Evolutionary conservation across 768 basidiomycete species (phyloP).

Genomic region (Leccinum longicurvipes): DNA sequence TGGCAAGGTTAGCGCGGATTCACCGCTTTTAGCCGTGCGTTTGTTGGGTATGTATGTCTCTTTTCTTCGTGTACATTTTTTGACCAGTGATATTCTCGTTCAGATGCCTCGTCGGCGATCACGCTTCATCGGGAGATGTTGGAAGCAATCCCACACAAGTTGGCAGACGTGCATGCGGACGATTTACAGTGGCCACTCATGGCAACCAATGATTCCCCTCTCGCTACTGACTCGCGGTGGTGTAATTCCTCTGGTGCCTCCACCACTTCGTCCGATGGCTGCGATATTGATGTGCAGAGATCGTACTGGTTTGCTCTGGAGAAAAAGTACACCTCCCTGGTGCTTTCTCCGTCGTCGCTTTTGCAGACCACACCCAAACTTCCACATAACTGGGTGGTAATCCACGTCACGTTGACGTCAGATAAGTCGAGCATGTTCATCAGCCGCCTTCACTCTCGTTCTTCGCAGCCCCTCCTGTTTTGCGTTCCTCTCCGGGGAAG

Average conservation of each 20-base stretch:
- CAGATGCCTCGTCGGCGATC: constrained; percentile 73
- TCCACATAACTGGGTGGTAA: constrained; percentile 77
- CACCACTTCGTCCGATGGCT: constrained; percentile 25
- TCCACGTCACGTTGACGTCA: constrained; percentile 80
- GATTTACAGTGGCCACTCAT: constrained; percentile 76
- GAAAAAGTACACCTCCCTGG: constrained; percentile 43
- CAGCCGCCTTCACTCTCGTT: constrained; percentile 65
- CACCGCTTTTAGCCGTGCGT: constrained; percentile 55
- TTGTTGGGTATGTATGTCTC: constrained; percentile 51
- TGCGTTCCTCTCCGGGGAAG: constrained; percentile 85
- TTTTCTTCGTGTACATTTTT: not conserved
- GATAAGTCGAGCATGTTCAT: constrained; percentile 83
- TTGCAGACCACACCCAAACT: constrained; percentile 45
- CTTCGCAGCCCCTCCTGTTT: constrained; percentile 67
- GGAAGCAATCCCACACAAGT: constrained; percentile 75
- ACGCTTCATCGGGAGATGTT: constrained; percentile 85
- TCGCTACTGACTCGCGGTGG: constrained; percentile 22
- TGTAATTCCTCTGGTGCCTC: constrained; percentile 18
- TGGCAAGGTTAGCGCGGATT: constrained; percentile 51
- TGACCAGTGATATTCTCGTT: not conserved
- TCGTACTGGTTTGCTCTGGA: constrained; percentile 63
- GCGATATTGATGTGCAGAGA: constrained; percentile 39
- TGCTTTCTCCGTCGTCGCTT: constrained; percentile 32
- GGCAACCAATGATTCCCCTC: constrained; percentile 40
- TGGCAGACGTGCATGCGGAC: constrained; percentile 45